Evolutionary conservation across 2,329 filamentous ascomycete species (phyloP).

Genomic region (Dactylonectria estremocensis): DNA sequence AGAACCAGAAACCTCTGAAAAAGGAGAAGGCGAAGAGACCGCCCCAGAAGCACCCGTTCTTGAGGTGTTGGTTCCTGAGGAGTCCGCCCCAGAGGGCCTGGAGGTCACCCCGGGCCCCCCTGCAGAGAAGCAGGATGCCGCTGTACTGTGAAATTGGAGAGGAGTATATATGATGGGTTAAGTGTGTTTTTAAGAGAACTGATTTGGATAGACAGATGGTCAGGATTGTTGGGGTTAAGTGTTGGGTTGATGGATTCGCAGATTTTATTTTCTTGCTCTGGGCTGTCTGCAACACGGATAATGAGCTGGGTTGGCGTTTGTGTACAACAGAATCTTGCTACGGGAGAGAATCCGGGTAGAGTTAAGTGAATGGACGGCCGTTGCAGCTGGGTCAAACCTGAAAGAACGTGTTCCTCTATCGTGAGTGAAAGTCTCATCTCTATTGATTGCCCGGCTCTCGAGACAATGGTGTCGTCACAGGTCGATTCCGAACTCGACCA

Average conservation of each 20-base stretch:
- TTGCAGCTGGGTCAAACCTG: conserved; percentile 5
- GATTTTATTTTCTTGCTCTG: conserved; percentile 15
- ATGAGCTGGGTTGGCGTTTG: conserved; percentile 24
- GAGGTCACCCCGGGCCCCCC: not conserved
- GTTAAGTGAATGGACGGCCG: conserved; percentile 18
- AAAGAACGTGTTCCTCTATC: not conserved
- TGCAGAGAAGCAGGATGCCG: not conserved
- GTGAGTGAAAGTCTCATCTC: not conserved
- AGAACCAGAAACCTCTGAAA: not conserved
- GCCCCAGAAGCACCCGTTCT: not conserved
- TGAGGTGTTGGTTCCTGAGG: not conserved
- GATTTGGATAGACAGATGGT: conserved; percentile 25
- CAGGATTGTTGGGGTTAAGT: conserved; percentile 9
- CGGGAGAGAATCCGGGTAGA: conserved; percentile 20
- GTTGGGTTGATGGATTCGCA: conserved; percentile 10
- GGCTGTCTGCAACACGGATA: conserved; percentile 17
- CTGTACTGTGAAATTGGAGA: not conserved
- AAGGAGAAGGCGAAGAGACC: not conserved
- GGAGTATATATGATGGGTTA: conserved; percentile 13
- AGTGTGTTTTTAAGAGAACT: conserved; percentile 4
- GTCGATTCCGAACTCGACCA: not conserved
- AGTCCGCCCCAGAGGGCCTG: not conserved
- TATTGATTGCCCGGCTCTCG: not conserved
- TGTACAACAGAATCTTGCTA: conserved; percentile 31
- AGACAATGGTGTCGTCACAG: not conserved